These are phyloP conservation scores for Fusarium sp. DNA, from an alignment of 2,329 filamentous ascomycete species.

Conservation along the genomic window DNA sequence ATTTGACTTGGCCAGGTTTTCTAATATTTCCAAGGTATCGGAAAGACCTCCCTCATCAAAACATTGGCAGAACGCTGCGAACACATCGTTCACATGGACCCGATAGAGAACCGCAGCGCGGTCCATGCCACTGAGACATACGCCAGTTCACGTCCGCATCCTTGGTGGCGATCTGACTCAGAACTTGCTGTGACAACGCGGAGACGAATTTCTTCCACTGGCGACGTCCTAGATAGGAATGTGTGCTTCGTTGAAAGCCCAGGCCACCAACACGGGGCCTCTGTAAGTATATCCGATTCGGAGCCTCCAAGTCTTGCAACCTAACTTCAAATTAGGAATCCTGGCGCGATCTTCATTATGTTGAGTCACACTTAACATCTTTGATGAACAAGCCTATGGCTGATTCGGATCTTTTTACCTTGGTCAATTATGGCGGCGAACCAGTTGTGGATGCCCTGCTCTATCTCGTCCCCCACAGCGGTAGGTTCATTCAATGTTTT, in stretches of 20 bases:
- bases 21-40: conserved; percentile 69
- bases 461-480: conserved; percentile 78
- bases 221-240: conserved; percentile 88
- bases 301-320: conserved; percentile 24
- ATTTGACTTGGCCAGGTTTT: conserved; percentile 1
- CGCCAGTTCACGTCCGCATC: conserved; percentile 86
- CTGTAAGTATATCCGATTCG: conserved; percentile 57
- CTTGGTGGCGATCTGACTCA: conserved; percentile 88
- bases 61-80: conserved; percentile 88
- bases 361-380: conserved; percentile 65
- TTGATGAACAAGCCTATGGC: conserved; percentile 66
- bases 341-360: conserved; percentile 76
- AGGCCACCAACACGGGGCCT: conserved; percentile 68
- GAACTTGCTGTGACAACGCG: conserved; percentile 71
- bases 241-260: conserved; percentile 93
- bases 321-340: conserved; percentile 65
- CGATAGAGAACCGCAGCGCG: conserved; percentile 58
- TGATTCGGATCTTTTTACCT: conserved; percentile 79
- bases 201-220: conserved; percentile 74
- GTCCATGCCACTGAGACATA: conserved; percentile 73
- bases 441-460: conserved; percentile 87
- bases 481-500: conserved; percentile 58
- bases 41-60: conserved; percentile 91
- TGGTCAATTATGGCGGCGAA: conserved; percentile 86
- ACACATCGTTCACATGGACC: conserved; percentile 94